These are phyloP conservation scores for Scheffersomyces titani DNA, from an alignment of 1,139 yeast genomes.

Conservation along the genomic window DNA sequence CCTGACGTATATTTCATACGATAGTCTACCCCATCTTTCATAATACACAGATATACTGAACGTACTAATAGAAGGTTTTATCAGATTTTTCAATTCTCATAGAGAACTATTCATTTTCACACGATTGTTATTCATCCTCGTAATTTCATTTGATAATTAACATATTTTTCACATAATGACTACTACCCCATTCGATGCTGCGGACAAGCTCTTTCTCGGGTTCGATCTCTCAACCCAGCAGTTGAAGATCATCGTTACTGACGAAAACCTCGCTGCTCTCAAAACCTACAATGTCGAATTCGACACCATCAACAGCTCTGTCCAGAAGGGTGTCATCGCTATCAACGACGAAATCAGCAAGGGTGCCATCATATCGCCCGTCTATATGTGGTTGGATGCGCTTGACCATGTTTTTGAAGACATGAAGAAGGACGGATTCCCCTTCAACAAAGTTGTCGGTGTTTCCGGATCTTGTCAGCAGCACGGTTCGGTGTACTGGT, in stretches of 20 bases:
- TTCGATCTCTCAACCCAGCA: conserved; percentile 91
- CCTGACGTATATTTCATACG: not conserved
- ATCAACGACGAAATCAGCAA: conserved; percentile 34
- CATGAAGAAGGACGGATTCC: conserved; percentile 56
- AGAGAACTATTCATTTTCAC: not conserved
- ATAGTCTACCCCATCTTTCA: not conserved
- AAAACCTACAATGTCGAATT: conserved; percentile 69
- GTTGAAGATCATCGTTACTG: conserved; percentile 70
- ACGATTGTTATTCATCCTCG: not conserved
- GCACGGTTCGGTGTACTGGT: conserved; percentile 89
- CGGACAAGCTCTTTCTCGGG: conserved; percentile 53
- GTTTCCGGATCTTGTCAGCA: conserved; percentile 90
- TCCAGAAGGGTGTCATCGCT: conserved; percentile 70
- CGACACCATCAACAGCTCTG: conserved; percentile 60
- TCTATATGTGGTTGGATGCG: conserved; percentile 87
- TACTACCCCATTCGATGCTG: not conserved
- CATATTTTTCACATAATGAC: not conserved
- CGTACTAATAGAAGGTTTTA: not conserved
- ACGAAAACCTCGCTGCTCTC: conserved; percentile 52
- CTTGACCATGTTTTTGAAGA: conserved; percentile 61
- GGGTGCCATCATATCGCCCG: conserved; percentile 75
- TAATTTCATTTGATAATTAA: not conserved
- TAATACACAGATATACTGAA: not conserved
- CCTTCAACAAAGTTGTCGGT: conserved; percentile 62
- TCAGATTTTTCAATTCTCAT: not conserved